phyloP scores from a whole-genome alignment of 2,329 filamentous ascomycete species.

The Neofusicoccum sp. region DNA sequence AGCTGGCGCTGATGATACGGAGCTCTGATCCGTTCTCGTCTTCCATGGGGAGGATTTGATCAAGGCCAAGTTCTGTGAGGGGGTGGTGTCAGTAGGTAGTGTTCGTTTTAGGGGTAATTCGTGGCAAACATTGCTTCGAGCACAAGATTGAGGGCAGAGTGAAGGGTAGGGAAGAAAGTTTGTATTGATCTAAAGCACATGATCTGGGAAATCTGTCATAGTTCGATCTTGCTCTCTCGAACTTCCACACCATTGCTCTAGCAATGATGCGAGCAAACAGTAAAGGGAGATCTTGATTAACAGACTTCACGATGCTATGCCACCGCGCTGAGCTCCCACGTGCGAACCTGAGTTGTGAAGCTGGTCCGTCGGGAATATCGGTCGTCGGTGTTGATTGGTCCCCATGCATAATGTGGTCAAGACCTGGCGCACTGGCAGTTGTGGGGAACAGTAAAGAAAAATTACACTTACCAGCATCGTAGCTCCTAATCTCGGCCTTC shows the following conservation, averaged over 20 bases:
- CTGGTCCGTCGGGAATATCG: background rate
- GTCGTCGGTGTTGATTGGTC: background rate
- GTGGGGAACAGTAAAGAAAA: conserved; percentile 10
- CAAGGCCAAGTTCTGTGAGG: conserved; percentile 73
- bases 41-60: conserved; percentile 88
- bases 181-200: conserved; percentile 21
- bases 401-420: background rate
- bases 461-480: conserved; percentile 74
- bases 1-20: conserved; percentile 76
- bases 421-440: background rate
- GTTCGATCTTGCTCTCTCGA: conserved; percentile 2
- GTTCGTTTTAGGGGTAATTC: background rate
- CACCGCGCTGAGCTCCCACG: background rate
- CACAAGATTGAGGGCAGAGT: conserved; percentile 4
- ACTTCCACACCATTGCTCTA: background rate
- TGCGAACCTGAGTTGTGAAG: background rate
- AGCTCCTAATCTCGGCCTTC: conserved; percentile 83
- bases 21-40: conserved; percentile 88
- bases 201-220: conserved; percentile 9
- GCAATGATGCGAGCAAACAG: background rate
- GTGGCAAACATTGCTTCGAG: conserved; percentile 13
- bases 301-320: background rate
- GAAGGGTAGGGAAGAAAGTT: conserved; percentile 3
- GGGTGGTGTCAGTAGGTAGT: background rate
- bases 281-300: background rate